A percentile compares a stretch with the other conserved stretches of the same genome.
These are phyloP conservation scores for Calocera cornea DNA, from an alignment of 768 basidiomycete species.

Conservation along the genomic window DNA sequence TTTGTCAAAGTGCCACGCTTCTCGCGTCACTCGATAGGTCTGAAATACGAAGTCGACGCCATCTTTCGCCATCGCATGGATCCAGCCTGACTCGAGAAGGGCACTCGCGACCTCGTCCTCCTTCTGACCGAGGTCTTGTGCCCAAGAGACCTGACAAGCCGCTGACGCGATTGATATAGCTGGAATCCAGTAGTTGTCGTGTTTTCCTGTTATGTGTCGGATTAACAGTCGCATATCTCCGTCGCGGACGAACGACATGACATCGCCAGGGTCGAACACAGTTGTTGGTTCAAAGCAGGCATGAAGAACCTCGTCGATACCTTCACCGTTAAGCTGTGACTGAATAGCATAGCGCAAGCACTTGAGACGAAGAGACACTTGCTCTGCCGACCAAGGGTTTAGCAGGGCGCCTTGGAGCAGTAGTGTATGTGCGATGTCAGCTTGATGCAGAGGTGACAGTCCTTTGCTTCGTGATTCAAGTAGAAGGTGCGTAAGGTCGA, in stretches of 20 bases:
- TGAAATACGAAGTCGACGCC: neutral
- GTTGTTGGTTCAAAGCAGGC: neutral
- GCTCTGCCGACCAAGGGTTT: neutral
- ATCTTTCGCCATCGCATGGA: neutral
- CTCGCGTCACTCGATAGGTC: neutral
- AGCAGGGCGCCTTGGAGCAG: neutral
- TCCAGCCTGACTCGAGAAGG: neutral
- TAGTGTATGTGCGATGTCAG: neutral
- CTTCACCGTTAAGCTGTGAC: neutral
- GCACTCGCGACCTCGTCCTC: neutral
- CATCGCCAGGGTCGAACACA: neutral
- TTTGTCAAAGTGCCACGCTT: neutral
- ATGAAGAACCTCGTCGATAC: neutral
- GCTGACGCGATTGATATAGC: neutral
- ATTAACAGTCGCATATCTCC: neutral
- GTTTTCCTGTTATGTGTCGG: neutral
- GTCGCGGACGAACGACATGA: neutral
- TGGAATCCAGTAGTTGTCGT: neutral
- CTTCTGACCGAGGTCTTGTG: neutral
- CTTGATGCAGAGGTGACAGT: neutral
- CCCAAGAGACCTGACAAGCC: neutral
- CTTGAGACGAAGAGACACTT: neutral
- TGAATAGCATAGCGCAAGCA: neutral
- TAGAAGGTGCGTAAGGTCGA: neutral
- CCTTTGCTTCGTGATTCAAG: neutral